These are phyloP conservation scores for Hypsizygus marmoreus DNA, from an alignment of 768 basidiomycete genomes.

Conservation along the genomic window DNA sequence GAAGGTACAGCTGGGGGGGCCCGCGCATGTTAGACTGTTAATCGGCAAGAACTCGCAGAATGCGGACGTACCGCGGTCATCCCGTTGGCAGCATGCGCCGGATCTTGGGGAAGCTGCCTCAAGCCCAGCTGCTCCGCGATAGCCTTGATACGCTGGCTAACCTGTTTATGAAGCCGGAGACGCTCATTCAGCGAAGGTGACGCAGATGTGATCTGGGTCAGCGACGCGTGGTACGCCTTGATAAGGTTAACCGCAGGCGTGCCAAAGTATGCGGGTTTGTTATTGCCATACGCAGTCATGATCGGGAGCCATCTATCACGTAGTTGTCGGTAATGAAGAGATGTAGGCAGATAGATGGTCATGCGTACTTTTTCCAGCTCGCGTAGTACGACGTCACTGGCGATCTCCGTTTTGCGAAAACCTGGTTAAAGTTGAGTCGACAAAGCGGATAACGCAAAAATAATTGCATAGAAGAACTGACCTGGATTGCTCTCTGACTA, in stretches of 20 bases:
- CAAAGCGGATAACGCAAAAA: not conserved
- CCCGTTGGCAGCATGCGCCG: conserved; percentile 71
- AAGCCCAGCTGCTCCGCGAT: conserved; percentile 66
- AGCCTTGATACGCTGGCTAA: conserved; percentile 63
- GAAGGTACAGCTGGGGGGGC: conserved; percentile 74
- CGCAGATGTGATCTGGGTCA: conserved; percentile 62
- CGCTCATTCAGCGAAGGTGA: conserved; percentile 68
- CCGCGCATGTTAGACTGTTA: not conserved
- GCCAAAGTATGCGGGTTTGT: conserved; percentile 81
- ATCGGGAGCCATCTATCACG: conserved; percentile 73
- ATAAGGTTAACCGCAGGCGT: conserved; percentile 89
- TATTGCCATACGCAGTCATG: conserved; percentile 82
- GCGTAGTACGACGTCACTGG: conserved; percentile 76
- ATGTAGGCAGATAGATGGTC: not conserved
- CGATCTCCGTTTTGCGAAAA: conserved; percentile 56
- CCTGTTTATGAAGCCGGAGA: conserved; percentile 67
- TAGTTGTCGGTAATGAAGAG: conserved; percentile 4
- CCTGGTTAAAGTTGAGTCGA: conserved; percentile 31
- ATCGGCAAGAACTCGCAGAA: not conserved
- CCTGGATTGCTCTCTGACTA: conserved; percentile 70
- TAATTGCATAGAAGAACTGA: conserved; percentile 16
- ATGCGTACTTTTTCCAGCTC: conserved; percentile 72
- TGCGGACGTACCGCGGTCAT: conserved; percentile 71
- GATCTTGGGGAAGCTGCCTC: conserved; percentile 58
- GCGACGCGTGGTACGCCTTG: conserved; percentile 79